Base-by-base conservation (phyloP, 179 eudicot species). In the Spergularia azorica region DNA sequence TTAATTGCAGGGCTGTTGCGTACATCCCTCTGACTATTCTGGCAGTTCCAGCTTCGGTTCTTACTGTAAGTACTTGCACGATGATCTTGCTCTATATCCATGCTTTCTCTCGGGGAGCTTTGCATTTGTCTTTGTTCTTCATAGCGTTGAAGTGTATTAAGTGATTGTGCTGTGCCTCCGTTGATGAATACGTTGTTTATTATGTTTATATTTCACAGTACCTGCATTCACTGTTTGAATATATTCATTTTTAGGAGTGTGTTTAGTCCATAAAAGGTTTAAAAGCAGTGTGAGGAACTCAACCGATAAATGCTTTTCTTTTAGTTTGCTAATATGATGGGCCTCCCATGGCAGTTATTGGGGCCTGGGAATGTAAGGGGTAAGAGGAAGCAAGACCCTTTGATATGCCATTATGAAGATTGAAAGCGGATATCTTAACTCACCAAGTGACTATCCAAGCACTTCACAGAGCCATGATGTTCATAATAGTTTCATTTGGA, bases 31-130 rank as follows among this genome's bases (percentile, higher is more conserved):
- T 93, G 58, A 93, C 97, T 32, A 81, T 93, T 81, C 81, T 93
- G 75, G 97, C 97, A 74, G 97, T 93, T 82, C 97, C 97, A 65
- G 97, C 94, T 68, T 91, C 97, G 70, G 84, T 93, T 71, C 97
- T 93, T 67, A 91, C 96, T 14, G 97, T 93, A 89, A 81, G 90
- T 73, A 72, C 39, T 54, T 26, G 56, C 61, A 32, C 16, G 18
- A 26, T 3, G 26, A 52, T 26, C 9, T 70, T 76, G 15, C 38
- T 63, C 50, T 55, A 59, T 52, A n/a, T 82, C 8, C 76, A 57
- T 75, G 48, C 43, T 10, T 69, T 36, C 67, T 54, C 36, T 43
- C 14, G 51, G 14, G 4, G 57, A 39, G 11, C 8, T 36, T 58
- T 59, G 15, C 56, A n/a, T 11, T 66, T 67, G 46, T 15, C 14